Base-by-base conservation (phyloP, 1,139 yeast species). In the Sugiyamaella pinicola region DNA sequence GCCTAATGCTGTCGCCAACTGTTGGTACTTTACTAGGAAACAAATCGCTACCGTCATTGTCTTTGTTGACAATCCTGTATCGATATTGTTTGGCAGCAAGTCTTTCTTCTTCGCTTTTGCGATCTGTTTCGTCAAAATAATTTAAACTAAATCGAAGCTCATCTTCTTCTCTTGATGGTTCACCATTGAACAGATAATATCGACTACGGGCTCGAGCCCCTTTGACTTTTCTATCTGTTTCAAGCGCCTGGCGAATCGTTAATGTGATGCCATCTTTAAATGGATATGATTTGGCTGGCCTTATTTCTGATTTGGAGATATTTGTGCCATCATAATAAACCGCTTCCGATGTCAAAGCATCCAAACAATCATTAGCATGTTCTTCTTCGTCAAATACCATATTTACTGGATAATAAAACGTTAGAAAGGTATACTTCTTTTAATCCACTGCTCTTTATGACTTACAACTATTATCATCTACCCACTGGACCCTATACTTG, bases 181-280 rank as follows among this genome's bases (percentile, higher is more conserved):
- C 93, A 2, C 95, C 95, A 62, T 86, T 84, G 17, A 84, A 65
- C 56, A 85, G 72, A 68, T 86, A 86, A 66, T 85, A 86, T 40
- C 88, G 69, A 24, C 90, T 84, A 54, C 77, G 78, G 13, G 74
- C 78, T 22, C 81, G 72, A 4, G 91, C 85, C 58, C 81, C 79
- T 56, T 75, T 75, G 42, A 79, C 79, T 60, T 85, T 85, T 48
- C 74, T 73, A 66, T 86, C 91, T 8, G 78, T 71, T 49, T 70
- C 74, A 41, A 44, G 37, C 12, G 53, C 47, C 31, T 40, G 34
- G 6, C 55, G 39, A 13, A 47, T 42, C 9, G 40, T 35, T 24
- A 51, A 33, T 24, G 72, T 72, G 5, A 74, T 71, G 10, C 76
- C 71, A 1, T 76, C 69, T 47, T 74, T 77, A 44, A 73, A 79